Conservation (phyloP, 495 filamentous ascomycete genomes). For the Aeminium ludgeri region DNA sequence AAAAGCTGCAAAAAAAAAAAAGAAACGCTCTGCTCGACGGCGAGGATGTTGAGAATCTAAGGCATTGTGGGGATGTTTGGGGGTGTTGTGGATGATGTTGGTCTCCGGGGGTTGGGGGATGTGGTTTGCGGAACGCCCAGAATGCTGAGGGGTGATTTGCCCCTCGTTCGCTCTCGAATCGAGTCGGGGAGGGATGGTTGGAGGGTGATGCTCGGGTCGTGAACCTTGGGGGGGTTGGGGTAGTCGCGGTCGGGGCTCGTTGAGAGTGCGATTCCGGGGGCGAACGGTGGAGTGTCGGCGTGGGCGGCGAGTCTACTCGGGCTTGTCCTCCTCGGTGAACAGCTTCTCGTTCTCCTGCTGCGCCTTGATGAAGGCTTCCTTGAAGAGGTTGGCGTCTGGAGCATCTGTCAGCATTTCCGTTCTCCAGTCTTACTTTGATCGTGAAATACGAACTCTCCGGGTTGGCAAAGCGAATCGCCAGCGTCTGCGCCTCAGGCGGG, state of each 20-base stretch:
- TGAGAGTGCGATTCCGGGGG: neutral
- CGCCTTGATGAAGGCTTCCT: conserved; percentile 94
- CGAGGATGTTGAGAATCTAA: no score
- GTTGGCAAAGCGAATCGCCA: conserved; percentile 96
- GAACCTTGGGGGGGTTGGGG: neutral
- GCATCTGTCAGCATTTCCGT: neutral
- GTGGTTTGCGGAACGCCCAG: conserved; percentile 1
- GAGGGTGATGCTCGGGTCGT: neutral
- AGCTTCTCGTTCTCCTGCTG: conserved; percentile 90
- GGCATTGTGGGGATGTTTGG: neutral
- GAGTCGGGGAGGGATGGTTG: no score
- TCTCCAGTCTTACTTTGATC: conserved; percentile 14
- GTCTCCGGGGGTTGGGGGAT: no score
- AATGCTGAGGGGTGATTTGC: neutral
- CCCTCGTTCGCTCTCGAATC: no score
- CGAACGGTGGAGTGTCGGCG: neutral
- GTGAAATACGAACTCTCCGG: conserved; percentile 61
- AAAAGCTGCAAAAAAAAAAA: no score
- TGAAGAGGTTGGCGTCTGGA: conserved; percentile 88
- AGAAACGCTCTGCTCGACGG: no score
- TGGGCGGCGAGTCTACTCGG: neutral
- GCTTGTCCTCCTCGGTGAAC: conserved; percentile 29
- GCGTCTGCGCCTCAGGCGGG: conserved; percentile 85
- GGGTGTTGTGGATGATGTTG: neutral
- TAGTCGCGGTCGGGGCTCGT: no score